Conservation (phyloP, 176 grass and related monocot genomes). For the Dactylis glomerata region DNA sequence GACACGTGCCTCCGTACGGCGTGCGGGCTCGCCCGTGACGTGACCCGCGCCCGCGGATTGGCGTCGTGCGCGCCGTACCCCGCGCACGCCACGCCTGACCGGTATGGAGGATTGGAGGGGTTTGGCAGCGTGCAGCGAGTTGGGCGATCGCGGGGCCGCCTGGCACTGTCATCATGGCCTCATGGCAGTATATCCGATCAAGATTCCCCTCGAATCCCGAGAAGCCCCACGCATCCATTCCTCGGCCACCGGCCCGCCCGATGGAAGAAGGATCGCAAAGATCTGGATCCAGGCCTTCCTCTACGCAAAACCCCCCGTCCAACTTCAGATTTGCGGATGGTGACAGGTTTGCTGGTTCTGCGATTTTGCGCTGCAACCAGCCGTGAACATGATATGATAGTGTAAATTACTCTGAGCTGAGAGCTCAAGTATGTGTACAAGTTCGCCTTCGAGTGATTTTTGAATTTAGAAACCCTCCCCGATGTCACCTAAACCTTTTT, state of each 20-base stretch:
- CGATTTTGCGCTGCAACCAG: background rate
- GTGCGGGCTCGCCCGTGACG: background rate
- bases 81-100: background rate
- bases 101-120: background rate
- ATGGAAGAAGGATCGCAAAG: background rate
- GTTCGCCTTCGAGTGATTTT: background rate
- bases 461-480: background rate
- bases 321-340: background rate
- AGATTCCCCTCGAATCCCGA: constrained; percentile 21
- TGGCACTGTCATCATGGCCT: background rate
- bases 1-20: background rate
- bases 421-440: background rate
- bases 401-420: background rate
- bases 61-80: background rate
- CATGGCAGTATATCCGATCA: constrained; percentile 27
- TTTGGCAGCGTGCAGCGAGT: background rate
- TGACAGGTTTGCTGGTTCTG: background rate
- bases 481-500: background rate
- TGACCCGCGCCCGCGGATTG: background rate
- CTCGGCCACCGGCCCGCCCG: background rate
- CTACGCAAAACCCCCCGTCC: no score
- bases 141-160: background rate
- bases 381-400: background rate
- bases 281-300: background rate
- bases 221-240: background rate